Base-by-base conservation (phyloP, 2,329 filamentous ascomycete genomes). In the Scedosporium dehoogii region DNA sequence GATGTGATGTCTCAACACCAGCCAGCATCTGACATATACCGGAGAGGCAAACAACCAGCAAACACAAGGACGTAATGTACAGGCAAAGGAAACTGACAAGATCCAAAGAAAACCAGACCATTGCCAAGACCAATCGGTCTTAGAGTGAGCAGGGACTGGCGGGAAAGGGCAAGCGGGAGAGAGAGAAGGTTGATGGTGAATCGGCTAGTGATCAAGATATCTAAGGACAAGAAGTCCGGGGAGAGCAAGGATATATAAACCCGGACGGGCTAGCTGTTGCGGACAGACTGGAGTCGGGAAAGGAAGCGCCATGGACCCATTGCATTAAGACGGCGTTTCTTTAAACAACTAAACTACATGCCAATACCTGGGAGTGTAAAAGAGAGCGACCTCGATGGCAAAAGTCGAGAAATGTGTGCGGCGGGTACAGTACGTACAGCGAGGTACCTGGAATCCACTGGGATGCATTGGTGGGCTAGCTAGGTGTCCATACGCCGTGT, bases 211-310 rank as follows among this genome's bases (percentile, higher is more conserved):
- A 38, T 25, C 12, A 44, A 42, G 46, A 25, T 23, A 33, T 60
- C 59, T 57, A 33, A 64, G 64, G 65, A 69, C 70, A 68, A 67
- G 70, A 69, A 69, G 67, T 70, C 70, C 72, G 72, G 73, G 73
- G 70, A 69, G 74, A 71, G 72, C 72, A 73, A 73, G 72, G 75
- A 79, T 80, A 80, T 80, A 79, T 79, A 79, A 73, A 68, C 70
- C 70, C 21, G 51, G 21, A 42, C 38, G 33, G 33, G 21, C 48
- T 14, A 18, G 21, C 48, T 7, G 14, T 7, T 33, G 27, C 23
- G 16, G 33, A 23, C 7, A 21, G 51, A 56, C 18, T 25, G 6
- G 55, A 33, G 55, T n/a, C 21, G n/a, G 57, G 29, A 41, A 44
- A 21, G 38, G 29, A 42, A 57, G 60, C 44, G 53, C 23, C 23